Evolutionary conservation across 2,329 filamentous ascomycete species (phyloP).

Genomic region (Colletotrichum musicola): DNA sequence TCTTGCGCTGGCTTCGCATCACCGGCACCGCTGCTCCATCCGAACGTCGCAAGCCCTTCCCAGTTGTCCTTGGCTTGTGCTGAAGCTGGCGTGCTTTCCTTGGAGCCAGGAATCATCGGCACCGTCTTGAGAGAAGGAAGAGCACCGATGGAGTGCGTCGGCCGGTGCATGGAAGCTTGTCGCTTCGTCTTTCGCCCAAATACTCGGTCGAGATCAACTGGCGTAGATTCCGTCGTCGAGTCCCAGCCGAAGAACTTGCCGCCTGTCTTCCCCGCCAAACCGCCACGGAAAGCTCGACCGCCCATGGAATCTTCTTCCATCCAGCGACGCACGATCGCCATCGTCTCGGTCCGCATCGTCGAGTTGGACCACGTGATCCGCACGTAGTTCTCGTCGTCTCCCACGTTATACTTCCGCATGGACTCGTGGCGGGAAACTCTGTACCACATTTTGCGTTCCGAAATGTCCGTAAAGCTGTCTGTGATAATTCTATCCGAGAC

Average conservation of each 20-base stretch:
- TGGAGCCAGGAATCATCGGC: conserved; percentile 7
- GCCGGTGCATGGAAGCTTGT: conserved; percentile 42
- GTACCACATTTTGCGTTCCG: conserved; percentile 75
- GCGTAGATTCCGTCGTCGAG: conserved; percentile 56
- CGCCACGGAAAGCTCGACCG: conserved; percentile 61
- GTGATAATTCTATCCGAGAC: conserved; percentile 61
- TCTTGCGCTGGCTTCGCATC: neutral
- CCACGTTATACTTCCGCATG: conserved; percentile 66
- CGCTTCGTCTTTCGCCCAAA: conserved; percentile 53
- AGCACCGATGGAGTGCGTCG: conserved; percentile 37
- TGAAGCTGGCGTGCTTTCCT: conserved; percentile 42
- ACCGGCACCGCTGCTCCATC: conserved; percentile 43
- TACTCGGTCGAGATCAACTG: conserved; percentile 62
- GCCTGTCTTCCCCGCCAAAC: conserved; percentile 50
- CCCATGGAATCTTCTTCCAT: conserved; percentile 74
- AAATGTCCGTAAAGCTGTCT: conserved; percentile 66
- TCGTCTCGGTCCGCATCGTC: conserved; percentile 63
- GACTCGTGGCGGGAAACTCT: conserved; percentile 72
- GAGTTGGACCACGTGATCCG: conserved; percentile 71
- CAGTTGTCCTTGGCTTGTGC: conserved; percentile 35
- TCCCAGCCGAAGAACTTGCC: conserved; percentile 73
- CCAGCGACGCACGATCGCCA: conserved; percentile 73
- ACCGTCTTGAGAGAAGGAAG: conserved; percentile 26
- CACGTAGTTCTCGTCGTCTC: conserved; percentile 71
- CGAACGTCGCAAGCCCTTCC: conserved; percentile 44